phyloP scores from a whole-genome alignment of 2,329 filamentous ascomycete species.

The Colletotrichum echinochloae region DNA sequence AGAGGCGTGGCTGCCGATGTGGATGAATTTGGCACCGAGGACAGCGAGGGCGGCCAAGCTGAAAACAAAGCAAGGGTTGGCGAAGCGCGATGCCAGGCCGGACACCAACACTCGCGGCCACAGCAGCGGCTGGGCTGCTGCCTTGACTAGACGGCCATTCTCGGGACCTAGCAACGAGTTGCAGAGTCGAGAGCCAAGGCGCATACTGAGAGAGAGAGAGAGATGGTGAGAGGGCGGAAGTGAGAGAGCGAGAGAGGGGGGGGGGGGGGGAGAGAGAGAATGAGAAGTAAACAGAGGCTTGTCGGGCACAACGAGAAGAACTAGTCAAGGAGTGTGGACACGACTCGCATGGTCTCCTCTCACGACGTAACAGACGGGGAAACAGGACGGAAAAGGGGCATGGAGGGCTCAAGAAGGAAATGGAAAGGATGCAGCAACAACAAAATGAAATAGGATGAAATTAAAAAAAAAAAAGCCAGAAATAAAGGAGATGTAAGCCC shows the following conservation, averaged over 20 bases:
- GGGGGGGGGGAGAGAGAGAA: too few relatives aligned
- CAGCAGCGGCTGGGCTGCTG: neutral
- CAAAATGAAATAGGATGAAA: neutral
- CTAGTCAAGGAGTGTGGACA: neutral
- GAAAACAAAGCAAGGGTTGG: constrained; percentile 47
- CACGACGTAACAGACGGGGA: neutral
- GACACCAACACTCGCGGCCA: constrained; percentile 1
- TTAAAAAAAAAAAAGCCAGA: neutral
- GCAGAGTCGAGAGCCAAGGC: neutral
- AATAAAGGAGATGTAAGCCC: neutral
- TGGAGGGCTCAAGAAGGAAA: too few relatives aligned
- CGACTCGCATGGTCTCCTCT: neutral
- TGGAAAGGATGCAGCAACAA: neutral
- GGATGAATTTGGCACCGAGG: constrained; percentile 48
- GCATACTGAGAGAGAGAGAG: neutral
- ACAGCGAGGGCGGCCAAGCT: constrained; percentile 48
- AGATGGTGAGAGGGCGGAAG: too few relatives aligned
- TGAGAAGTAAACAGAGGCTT: neutral
- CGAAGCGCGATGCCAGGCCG: constrained; percentile 29
- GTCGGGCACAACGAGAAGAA: neutral
- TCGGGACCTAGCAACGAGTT: neutral
- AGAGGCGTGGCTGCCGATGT: constrained; percentile 49
- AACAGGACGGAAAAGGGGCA: neutral
- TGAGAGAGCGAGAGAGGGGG: too few relatives aligned
- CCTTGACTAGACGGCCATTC: neutral